Base-by-base conservation (phyloP, 2,329 filamentous ascomycete genomes). In the Chaetothyriales sp. region DNA sequence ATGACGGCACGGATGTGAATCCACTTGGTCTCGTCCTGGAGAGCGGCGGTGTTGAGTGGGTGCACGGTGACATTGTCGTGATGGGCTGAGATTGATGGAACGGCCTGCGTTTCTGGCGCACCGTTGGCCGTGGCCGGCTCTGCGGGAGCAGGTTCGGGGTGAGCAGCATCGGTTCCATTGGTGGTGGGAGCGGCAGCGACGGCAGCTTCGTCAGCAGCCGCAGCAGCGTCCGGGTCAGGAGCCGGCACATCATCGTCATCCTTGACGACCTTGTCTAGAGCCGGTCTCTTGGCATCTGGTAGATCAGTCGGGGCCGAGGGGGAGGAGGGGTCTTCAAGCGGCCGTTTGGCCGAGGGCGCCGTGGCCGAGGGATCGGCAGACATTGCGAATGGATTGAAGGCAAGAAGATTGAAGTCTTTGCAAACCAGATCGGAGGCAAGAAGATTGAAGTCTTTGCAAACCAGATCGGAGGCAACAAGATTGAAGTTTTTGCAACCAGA, bases 1-100 rank as follows among this genome's bases (percentile, higher is more conserved):
- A 98, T 98, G 63, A 95, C 89, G 51, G 92, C 88, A 61, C 92
- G 86, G 62, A 98, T 86, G 67, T 98, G 92, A 61, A 98, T 89
- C 90, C 92, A 98, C 46, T 83, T 83, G 47, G 86, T 89, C 74
- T 98, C 92, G 65, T 98, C 92, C 62, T 92, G 83, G 46, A 81
- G 65, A 29, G 46, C 46, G 18, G 28, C 29, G 5, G 33, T 40
- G 33, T 40, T 15, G 28, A 33, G 46, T 73, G 76, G 60, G 52
- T 71, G 69, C 43, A 68, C 66, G 25, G 66, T 66, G 48, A 71
- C 65, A 44, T 72, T 71, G 54, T 78, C 77, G 57, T 74, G 75
- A 54, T 75, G 70, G 40, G 74, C 73, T 54, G 75, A 71, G 46
- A 76, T 78, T 19, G 76, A 77, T 61, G 78, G 74, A 56, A 80